Evolutionary conservation across 306 rosid species (phyloP).

Genomic region (Lotus japonicus): DNA sequence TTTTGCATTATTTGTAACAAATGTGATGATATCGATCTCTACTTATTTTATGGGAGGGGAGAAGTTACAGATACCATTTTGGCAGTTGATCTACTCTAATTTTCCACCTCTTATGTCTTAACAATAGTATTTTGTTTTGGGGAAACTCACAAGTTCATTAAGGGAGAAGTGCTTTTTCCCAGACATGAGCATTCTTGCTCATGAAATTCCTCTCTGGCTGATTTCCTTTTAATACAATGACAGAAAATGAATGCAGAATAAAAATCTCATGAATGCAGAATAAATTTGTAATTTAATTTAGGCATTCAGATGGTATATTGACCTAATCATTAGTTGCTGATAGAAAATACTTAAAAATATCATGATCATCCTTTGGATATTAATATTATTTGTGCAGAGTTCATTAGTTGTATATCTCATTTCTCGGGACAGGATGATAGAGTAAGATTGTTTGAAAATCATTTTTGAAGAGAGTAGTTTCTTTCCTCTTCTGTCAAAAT

Average conservation of each 20-base stretch:
- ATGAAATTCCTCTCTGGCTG: background rate
- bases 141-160: background rate
- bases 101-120: slow-evolving; percentile 2
- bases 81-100: background rate
- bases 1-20: slow-evolving; percentile 22
- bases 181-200: background rate
- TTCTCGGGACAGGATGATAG: background rate
- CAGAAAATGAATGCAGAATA: background rate
- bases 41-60: background rate
- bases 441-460: background rate
- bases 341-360: background rate
- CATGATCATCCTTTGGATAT: background rate
- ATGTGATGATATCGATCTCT: background rate
- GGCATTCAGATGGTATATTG: background rate
- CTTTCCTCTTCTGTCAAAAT: slow-evolving; percentile 9
- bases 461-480: background rate
- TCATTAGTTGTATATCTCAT: slow-evolving; percentile 8
- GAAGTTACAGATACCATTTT: background rate
- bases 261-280: background rate
- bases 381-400: slow-evolving; percentile 4
- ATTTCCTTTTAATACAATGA: background rate
- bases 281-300: background rate
- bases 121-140: background rate
- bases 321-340: background rate
- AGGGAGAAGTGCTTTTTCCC: background rate